These are phyloP conservation scores for Sanghuangporus weigelae DNA, from an alignment of 1,284 basidiomycete genomes.

Conservation along the genomic window DNA sequence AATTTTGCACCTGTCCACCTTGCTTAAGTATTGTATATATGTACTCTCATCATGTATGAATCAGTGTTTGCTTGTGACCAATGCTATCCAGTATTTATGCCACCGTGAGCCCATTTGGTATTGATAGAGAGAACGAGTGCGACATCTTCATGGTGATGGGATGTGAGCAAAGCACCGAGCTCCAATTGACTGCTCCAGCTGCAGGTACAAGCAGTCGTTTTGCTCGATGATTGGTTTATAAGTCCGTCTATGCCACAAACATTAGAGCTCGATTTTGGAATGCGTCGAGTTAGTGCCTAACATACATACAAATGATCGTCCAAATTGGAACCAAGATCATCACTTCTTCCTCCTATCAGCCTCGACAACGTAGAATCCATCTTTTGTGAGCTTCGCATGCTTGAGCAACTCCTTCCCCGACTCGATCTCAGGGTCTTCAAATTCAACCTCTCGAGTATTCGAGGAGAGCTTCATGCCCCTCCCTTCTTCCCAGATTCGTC, in stretches of 20 bases:
- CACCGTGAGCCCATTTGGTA: neutral
- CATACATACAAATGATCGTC: no score
- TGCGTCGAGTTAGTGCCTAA: no score
- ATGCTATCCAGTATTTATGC: neutral
- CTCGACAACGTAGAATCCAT: conserved; percentile 43
- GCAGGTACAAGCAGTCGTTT: no score
- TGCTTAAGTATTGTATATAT: neutral
- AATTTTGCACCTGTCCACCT: neutral
- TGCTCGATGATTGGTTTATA: no score
- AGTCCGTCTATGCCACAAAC: no score
- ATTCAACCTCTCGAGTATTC: conserved; percentile 14
- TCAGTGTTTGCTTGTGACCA: neutral
- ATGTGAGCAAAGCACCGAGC: no score
- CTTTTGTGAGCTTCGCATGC: conserved; percentile 42
- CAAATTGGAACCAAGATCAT: neutral
- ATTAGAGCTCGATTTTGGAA: no score
- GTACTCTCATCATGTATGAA: neutral
- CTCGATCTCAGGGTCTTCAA: conserved; percentile 25
- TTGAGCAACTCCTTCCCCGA: conserved; percentile 42
- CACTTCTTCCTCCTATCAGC: conserved; percentile 29
- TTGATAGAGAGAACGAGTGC: neutral
- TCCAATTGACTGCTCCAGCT: no score
- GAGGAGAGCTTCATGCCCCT: conserved; percentile 30
- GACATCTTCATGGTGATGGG: no score
- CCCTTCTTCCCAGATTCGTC: conserved; percentile 38